phyloP scores from a whole-genome alignment of 2,329 filamentous ascomycete species.

The Pestalotiopsis sp. region DNA sequence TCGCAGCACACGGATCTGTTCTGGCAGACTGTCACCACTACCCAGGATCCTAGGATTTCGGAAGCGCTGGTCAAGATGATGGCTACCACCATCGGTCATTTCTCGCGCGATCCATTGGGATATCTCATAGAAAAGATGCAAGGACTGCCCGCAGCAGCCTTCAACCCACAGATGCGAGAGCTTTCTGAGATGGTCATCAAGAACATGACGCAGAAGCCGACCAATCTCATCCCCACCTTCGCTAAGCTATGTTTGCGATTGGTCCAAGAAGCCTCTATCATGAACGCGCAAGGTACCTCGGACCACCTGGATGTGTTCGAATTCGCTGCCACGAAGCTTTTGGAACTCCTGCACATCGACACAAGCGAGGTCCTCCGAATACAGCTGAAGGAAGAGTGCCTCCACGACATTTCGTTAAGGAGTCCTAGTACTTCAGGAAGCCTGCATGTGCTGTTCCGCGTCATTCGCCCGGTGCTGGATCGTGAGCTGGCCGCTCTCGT shows the following conservation, averaged over 20 bases:
- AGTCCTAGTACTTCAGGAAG: slow-evolving; percentile 72
- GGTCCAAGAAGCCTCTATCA: slow-evolving; percentile 70
- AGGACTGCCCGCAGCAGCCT: slow-evolving; percentile 62
- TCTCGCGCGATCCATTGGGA: slow-evolving; percentile 52
- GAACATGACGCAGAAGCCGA: slow-evolving; percentile 39
- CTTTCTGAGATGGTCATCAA: slow-evolving; percentile 63
- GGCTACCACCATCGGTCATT: slow-evolving; percentile 48
- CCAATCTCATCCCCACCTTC: slow-evolving; percentile 31
- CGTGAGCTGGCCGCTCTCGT: slow-evolving; percentile 61
- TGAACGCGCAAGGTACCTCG: slow-evolving; percentile 53
- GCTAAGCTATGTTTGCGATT: slow-evolving; percentile 65
- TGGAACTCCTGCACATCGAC: slow-evolving; percentile 59
- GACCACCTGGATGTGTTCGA: slow-evolving; percentile 64
- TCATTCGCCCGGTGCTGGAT: slow-evolving; percentile 47
- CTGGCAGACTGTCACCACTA: slow-evolving; percentile 81
- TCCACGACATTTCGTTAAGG: slow-evolving; percentile 67
- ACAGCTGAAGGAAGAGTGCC: slow-evolving; percentile 67
- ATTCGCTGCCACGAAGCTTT: slow-evolving; percentile 65
- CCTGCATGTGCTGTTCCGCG: slow-evolving; percentile 62
- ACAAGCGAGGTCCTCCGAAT: slow-evolving; percentile 57
- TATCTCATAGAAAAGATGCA: slow-evolving; percentile 75
- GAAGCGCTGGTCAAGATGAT: slow-evolving; percentile 76
- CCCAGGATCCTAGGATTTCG: slow-evolving; percentile 82
- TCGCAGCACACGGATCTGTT: slow-evolving; percentile 74
- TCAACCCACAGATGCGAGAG: slow-evolving; percentile 63